Evolutionary conservation across 306 rosid genomes (phyloP).

Genomic region (Citrullus amarus): DNA sequence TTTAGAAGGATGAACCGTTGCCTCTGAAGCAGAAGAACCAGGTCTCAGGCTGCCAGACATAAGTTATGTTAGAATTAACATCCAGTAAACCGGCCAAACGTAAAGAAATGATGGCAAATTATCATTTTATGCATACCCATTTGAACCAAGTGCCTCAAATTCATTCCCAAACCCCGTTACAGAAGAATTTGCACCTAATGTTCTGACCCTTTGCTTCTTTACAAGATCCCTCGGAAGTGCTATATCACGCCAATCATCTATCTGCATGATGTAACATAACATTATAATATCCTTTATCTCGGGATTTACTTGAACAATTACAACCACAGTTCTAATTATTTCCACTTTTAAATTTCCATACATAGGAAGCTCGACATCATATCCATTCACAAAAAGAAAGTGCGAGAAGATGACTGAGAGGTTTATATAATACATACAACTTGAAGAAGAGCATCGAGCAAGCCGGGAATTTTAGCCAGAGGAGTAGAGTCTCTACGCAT

Average conservation of each 20-base stretch:
- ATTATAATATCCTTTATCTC: neutral
- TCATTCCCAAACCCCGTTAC: constrained; percentile 86
- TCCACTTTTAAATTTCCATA: neutral
- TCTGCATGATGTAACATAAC: constrained; percentile 29
- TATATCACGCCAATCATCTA: constrained; percentile 97
- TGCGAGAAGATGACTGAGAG: neutral
- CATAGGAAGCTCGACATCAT: neutral
- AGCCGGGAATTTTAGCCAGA: constrained; percentile 73
- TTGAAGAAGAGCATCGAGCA: constrained; percentile 96
- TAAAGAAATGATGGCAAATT: neutral
- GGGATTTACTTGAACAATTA: neutral
- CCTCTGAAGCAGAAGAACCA: constrained; percentile 41
- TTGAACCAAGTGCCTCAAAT: constrained; percentile 49
- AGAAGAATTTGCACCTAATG: constrained; percentile 57
- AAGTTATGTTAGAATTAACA: constrained; percentile 19
- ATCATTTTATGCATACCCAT: constrained; percentile 41
- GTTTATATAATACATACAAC: constrained; percentile 46
- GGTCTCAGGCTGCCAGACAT: constrained; percentile 39
- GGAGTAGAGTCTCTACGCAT: constrained; percentile 75
- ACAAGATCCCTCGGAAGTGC: constrained; percentile 63
- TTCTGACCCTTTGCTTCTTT: constrained; percentile 50
- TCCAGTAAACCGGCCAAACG: neutral
- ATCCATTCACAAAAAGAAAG: neutral
- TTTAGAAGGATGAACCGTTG: constrained; percentile 34
- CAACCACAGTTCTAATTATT: neutral